phyloP scores from a whole-genome alignment of 1,284 basidiomycete species.

The Tranzscheliella williamsii region DNA sequence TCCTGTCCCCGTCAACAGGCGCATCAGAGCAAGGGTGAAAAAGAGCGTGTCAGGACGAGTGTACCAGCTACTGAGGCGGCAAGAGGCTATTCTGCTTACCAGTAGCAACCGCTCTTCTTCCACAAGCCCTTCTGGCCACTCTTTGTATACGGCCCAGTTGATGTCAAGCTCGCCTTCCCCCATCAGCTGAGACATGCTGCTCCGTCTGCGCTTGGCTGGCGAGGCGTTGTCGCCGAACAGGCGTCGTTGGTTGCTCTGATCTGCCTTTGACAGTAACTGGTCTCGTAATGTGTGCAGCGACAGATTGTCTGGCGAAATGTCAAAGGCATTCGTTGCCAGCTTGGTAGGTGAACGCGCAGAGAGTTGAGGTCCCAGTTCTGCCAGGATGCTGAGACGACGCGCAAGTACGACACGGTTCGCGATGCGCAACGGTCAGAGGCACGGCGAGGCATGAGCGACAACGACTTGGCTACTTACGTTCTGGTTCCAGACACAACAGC shows the following conservation, averaged over 20 bases:
- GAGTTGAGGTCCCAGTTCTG: slow-evolving; percentile 29
- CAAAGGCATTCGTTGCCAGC: slow-evolving; percentile 29
- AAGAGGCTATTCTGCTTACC: no score
- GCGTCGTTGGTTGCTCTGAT: slow-evolving; percentile 25
- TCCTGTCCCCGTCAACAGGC: slow-evolving; percentile 18
- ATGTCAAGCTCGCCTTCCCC: slow-evolving; percentile 44
- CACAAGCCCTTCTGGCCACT: slow-evolving; percentile 45
- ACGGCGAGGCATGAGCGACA: no score
- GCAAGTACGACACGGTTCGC: not conserved
- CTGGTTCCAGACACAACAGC: not conserved
- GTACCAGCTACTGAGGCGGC: no score
- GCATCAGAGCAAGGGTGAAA: no score
- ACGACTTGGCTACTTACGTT: not conserved
- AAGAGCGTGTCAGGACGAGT: no score
- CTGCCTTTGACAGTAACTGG: slow-evolving; percentile 34
- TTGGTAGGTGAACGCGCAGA: slow-evolving; percentile 32
- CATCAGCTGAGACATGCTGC: slow-evolving; percentile 36
- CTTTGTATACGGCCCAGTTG: slow-evolving; percentile 51
- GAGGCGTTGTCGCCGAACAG: slow-evolving; percentile 29
- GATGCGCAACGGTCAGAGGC: no score
- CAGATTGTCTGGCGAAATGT: slow-evolving; percentile 36
- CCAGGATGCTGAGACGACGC: slow-evolving; percentile 11
- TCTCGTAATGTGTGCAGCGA: slow-evolving; percentile 36
- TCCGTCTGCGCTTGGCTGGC: slow-evolving; percentile 32
- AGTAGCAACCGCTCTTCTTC: slow-evolving; percentile 47